phyloP scores from a whole-genome alignment of 2,329 filamentous ascomycete species.

The Diplocarpon rosae region DNA sequence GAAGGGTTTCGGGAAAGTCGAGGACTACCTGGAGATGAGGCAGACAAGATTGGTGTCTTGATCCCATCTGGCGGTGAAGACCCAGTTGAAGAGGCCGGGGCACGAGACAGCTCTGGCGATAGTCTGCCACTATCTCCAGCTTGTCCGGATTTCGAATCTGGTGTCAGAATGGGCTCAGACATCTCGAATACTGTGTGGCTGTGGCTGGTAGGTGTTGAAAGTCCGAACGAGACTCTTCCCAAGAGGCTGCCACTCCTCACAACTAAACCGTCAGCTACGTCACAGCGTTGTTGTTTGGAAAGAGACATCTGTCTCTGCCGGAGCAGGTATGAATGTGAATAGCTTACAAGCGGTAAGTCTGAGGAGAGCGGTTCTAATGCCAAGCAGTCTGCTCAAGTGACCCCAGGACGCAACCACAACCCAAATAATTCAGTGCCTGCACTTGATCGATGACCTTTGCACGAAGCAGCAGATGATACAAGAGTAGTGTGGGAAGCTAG shows the following conservation, averaged over 20 bases:
- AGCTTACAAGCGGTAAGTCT: too few relatives aligned
- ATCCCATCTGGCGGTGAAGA: conserved; percentile 36
- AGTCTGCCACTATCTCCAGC: conserved; percentile 13
- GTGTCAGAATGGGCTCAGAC: conserved; percentile 33
- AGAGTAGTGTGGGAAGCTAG: conserved; percentile 2
- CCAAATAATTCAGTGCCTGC: too few relatives aligned
- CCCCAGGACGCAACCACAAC: background rate
- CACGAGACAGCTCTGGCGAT: conserved; percentile 16
- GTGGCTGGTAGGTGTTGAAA: conserved; percentile 29
- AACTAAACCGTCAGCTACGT: conserved; percentile 34
- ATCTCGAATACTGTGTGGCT: conserved; percentile 33
- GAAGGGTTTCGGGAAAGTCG: conserved; percentile 65
- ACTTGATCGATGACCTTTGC: too few relatives aligned
- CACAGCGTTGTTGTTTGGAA: background rate
- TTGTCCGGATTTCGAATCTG: conserved; percentile 18
- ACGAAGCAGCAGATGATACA: background rate
- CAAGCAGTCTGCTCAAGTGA: conserved; percentile 10
- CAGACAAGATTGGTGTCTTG: conserved; percentile 40
- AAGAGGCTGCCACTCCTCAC: conserved; percentile 32
- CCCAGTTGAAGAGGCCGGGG: conserved; percentile 31
- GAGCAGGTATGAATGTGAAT: too few relatives aligned
- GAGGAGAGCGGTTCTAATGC: background rate
- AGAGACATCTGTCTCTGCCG: background rate
- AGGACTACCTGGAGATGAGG: conserved; percentile 38
- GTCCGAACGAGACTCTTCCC: conserved; percentile 32